Evolutionary conservation across 2,329 filamentous ascomycete species (phyloP).

Genomic region (Triangularia verruculosa): DNA sequence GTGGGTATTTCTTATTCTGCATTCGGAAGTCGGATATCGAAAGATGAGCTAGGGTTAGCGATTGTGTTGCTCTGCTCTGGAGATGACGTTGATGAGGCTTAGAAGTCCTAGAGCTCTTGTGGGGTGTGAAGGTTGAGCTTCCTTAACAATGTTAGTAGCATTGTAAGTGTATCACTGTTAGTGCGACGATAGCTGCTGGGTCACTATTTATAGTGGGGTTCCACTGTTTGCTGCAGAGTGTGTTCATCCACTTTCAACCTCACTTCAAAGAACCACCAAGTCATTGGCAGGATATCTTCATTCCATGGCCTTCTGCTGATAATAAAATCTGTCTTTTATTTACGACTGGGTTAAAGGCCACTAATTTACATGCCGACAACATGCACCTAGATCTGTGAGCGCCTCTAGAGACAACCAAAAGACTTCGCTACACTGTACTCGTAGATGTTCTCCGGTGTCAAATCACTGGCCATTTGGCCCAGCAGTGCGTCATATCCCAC

Average conservation of each 20-base stretch:
- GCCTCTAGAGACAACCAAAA: background rate
- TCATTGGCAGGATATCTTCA: too few species aligned
- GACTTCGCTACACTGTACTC: slow-evolving; percentile 4
- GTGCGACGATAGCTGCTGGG: background rate
- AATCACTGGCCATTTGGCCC: slow-evolving; percentile 11
- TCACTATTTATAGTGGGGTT: background rate
- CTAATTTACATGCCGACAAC: too few species aligned
- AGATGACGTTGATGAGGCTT: background rate
- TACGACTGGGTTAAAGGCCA: too few species aligned
- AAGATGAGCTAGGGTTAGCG: background rate
- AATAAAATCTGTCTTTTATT: too few species aligned
- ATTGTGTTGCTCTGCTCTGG: background rate
- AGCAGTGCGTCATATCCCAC: slow-evolving; percentile 8
- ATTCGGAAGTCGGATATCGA: too few species aligned
- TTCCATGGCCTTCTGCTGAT: too few species aligned
- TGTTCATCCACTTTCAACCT: background rate
- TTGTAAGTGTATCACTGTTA: background rate
- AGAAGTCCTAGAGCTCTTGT: background rate
- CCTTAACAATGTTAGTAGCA: background rate
- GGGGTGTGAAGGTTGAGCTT: background rate
- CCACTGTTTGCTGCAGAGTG: background rate
- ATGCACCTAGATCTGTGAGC: background rate
- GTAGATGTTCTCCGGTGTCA: slow-evolving; percentile 3
- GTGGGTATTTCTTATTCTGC: background rate
- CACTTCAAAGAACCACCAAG: background rate